Percentiles rank a stretch among this genome's conserved stretches.
Conservation (phyloP, 345 rosid species). For the Triadica sebifera region DNA sequence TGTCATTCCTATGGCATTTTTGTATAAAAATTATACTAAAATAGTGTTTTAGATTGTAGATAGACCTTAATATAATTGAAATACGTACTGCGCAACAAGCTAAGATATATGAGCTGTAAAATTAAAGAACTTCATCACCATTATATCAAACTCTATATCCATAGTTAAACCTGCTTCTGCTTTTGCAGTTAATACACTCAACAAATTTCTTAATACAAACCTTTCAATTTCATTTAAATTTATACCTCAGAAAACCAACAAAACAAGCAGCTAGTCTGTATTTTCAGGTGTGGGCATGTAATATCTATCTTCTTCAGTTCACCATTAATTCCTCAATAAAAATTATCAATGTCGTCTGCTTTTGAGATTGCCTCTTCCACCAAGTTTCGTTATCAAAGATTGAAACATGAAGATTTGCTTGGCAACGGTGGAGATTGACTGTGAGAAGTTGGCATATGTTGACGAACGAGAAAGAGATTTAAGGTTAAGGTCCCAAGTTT, state of each 20-base stretch:
- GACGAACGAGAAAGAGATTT: slow-evolving; percentile 51
- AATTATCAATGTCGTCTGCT: background rate
- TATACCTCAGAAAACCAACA: slow-evolving; percentile 15
- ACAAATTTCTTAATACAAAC: no score
- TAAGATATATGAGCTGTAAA: slow-evolving; percentile 4
- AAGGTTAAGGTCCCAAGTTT: slow-evolving; percentile 46
- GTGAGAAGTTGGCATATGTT: slow-evolving; percentile 33
- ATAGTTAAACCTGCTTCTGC: no score
- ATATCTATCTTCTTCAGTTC: no score
- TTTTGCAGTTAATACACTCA: slow-evolving; percentile 32
- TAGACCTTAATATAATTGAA: background rate
- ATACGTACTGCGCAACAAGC: background rate
- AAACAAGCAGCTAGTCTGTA: background rate
- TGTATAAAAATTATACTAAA: no score
- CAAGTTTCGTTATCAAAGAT: slow-evolving; percentile 43
- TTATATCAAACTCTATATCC: no score
- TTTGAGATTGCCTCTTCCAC: background rate
- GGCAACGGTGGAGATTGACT: slow-evolving; percentile 11
- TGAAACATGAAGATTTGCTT: slow-evolving; percentile 23
- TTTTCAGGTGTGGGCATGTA: background rate
- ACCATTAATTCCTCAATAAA: background rate
- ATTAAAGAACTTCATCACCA: background rate
- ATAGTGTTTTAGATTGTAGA: no score
- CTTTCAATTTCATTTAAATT: no score
- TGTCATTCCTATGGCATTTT: no score